Evolutionary conservation across 441 rosid genomes (phyloP), one percentile per base, ranked within the genome.

Genomic region (Aleurites moluccanus): DNA sequence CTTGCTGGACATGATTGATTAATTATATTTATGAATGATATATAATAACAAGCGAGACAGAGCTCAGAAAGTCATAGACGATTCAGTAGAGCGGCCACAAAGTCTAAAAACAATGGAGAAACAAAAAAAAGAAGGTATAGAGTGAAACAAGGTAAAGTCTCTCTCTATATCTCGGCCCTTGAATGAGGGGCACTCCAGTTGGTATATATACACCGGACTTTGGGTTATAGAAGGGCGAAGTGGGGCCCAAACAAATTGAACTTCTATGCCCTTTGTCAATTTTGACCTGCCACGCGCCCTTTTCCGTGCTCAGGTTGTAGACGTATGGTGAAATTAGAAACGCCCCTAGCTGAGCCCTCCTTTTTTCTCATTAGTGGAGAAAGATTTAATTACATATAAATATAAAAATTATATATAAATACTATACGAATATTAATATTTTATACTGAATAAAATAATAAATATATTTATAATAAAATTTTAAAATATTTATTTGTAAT

Each of bases 1-100:
- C 18, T 75, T 82, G 35, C 79, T 68, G 50, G 79, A 76, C 90
- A 85, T 83, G 33, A 10, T 47, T 15, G 30, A 0, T 16, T 3
- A 35, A 38, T 18, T 13, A 10, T 47, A 0, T 6, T 38, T 38
- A 38, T 6, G 7, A 38, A 38, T 38, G 40, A 38, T 38, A 6
- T 38, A 38, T 38, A 38, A 18, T 20, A 52, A 13, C 50, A 45
- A 60, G 55, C 40, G 49, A 73, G 28, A 49, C 11, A n/a, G 15
- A 18, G 7, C 56, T 40, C 13, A 44, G 28, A 71, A 25, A 71
- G 1, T 71, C 74, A 59, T 71, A 59, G 53, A 49, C 21, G 14
- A 30, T 9, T 0, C 15, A 55, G 60, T 3, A 57, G 33, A 13
- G 40, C 6, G 13, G 63, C 16, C 15, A 21, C 23, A 10, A n/a